Evolutionary conservation across 768 basidiomycete species (phyloP).

Genomic region (Mycena vulgaris): DNA sequence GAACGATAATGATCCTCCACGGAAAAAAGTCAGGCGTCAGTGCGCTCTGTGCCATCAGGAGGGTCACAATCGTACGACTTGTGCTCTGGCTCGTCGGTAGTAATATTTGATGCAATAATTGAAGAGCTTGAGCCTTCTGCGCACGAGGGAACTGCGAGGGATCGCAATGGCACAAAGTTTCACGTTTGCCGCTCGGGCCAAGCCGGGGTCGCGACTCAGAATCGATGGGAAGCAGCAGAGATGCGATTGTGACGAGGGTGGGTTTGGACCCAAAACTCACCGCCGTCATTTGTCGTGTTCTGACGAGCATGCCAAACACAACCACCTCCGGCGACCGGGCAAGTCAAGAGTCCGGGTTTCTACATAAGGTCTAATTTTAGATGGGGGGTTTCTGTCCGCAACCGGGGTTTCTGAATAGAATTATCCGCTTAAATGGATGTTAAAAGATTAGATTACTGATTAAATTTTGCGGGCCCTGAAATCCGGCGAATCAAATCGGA

Average conservation of each 20-base stretch:
- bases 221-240: background rate
- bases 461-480: too few relatives aligned
- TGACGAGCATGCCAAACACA: background rate
- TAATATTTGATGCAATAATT: background rate
- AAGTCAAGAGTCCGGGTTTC: constrained; percentile 18
- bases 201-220: background rate
- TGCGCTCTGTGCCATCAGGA: constrained; percentile 35
- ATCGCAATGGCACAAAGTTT: too few relatives aligned
- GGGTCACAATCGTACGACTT: constrained; percentile 40
- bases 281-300: background rate
- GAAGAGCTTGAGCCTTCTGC: background rate
- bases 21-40: constrained; percentile 18
- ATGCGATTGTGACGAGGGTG: background rate
- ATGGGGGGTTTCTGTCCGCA: constrained; percentile 16
- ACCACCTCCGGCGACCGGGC: constrained; percentile 24
- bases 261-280: background rate
- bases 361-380: background rate
- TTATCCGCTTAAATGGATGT: too few relatives aligned
- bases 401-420: constrained; percentile 19
- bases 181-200: too few relatives aligned
- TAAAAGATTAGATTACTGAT: too few relatives aligned
- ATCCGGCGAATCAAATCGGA: too few relatives aligned
- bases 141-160: background rate
- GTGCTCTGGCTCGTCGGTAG: constrained; percentile 14
- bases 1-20: background rate